phyloP scores from a whole-genome alignment of 1,284 basidiomycete species.

The Cryptococcus sp. region DNA sequence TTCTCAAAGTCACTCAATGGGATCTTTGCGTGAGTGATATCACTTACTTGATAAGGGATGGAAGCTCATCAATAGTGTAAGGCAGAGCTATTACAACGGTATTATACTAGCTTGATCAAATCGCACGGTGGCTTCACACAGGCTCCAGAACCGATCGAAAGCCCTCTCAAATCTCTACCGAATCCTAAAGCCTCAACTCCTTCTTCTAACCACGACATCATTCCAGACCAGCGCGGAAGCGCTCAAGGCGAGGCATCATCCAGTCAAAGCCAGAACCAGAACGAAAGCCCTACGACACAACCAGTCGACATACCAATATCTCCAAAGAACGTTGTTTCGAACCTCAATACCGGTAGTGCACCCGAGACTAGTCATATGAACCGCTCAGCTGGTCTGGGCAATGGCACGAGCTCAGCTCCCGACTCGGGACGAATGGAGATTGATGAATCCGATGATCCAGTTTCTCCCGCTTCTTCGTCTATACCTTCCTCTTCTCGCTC shows the following conservation, averaged over 20 bases:
- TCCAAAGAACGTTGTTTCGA: neutral
- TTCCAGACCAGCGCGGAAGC: neutral
- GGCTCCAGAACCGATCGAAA: slow-evolving; percentile 27
- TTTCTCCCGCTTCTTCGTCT: slow-evolving; percentile 10
- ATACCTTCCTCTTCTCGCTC: slow-evolving; percentile 19
- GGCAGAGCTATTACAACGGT: slow-evolving; percentile 45
- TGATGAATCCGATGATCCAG: neutral
- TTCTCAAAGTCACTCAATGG: slow-evolving; percentile 86
- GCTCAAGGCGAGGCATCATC: neutral
- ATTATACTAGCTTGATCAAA: slow-evolving; percentile 49
- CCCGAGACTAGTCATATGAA: neutral
- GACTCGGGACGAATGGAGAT: neutral
- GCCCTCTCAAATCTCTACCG: slow-evolving; percentile 42
- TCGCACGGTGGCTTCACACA: slow-evolving; percentile 45
- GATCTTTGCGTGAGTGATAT: slow-evolving; percentile 69
- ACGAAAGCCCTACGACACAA: neutral
- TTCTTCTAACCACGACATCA: neutral
- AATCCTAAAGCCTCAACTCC: slow-evolving; percentile 8
- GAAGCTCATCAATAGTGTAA: slow-evolving; percentile 34
- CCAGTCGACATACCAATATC: neutral
- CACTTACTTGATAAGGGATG: neutral
- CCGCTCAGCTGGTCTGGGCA: neutral
- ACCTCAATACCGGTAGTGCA: neutral
- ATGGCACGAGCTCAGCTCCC: neutral
- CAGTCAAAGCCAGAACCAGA: neutral